Evolutionary conservation across 2,329 filamentous ascomycete species (phyloP), one percentile per base, ranked within the genome.

Genomic region (Colletotrichum sp.): DNA sequence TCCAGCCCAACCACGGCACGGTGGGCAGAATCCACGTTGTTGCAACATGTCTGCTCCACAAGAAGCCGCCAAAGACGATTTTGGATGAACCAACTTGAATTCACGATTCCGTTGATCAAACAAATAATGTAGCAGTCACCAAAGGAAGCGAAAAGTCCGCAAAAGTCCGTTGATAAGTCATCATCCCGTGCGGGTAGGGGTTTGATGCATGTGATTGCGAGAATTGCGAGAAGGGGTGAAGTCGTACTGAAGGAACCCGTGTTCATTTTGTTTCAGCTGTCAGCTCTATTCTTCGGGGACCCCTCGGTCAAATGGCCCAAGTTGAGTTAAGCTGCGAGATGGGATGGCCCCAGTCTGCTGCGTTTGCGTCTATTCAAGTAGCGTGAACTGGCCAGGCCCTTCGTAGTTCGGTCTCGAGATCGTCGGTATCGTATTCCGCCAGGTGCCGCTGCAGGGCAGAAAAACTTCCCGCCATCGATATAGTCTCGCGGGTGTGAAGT

Each of bases 21-120:
- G 66, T 68, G 66, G 67, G 67, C 67, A 69, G 66, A 60, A 68
- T 16, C 66, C 66, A 68, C 66, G 66, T 57, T 57, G 48, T 36
- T 16, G n/a, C 28, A 15, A 44, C 32, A 16, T 36, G 8, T 55
- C n/a, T 22, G 44, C 22, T 36, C 65, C 65, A 68, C 44, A 52
- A 57, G 6, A 22, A 55, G 28, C 44, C 28, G 28, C 15, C 18
- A 12, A 5, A 9, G 22, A 8, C 16, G n/a, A 18, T 34, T 57
- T 68, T 68, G 26, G 65, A 68, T 28, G 65, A 68, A 68, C 65
- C 28, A n/a, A 55, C 16, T 57, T 15, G 65, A 10, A 22, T n/a
- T 24, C 28, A 13, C 15, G 1, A 57, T 13, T 30, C 12, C 2
- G 10, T 30, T 18, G 9, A 15, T 48, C 30, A 57, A 57, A 57